Evolutionary conservation across 1,284 basidiomycete genomes (phyloP), one percentile per base, ranked within the genome.

Genomic region (Tetrapyrgos nigripes): DNA sequence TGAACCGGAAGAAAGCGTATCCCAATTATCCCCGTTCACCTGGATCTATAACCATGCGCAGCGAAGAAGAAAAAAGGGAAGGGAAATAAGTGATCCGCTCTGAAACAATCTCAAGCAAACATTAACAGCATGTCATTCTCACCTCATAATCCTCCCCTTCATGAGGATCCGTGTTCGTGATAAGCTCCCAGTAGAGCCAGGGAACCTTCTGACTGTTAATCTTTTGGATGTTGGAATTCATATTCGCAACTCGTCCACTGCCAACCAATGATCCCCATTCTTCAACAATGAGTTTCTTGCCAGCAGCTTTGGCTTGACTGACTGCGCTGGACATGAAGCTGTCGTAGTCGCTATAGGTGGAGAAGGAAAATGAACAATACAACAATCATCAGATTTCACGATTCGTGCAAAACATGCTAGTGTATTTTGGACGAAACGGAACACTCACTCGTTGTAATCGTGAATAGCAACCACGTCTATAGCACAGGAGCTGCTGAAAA

Each of bases 181-280:
- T 66, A 35, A 75, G 67, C 62, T 77, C 68, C 74, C 75, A 77
- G 61, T 77, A 76, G 11, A 76, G 53, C 73, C 72, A 77, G 2
- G 76, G 67, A 6, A 77, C 68, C 53, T 73, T 73, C n/a, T 73
- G 71, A 14, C 62, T 71, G 52, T 69, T 69, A 57, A 68, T 64
- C 53, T 70, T 69, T 46, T 69, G 65, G 2, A 66, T 61, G 37
- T 70, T 69, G 24, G 68, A 70, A 24, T 68, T 57, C 1, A 69
- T 47, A 55, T 69, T 70, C 17, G 69, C 65, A 0, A 65, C 66
- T n/a, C 67, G 64, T 11, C 62, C 63, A 52, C 62, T 62, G 2
- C 66, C 66, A 21, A 64, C 59, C 37, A 68, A 61, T 1, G 68
- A 70, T n/a, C 68, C 68, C 68, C 67, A 69, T 55, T 70, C 68